Base-by-base conservation (phyloP, 306 rosid species). In the Quercus mongolica region DNA sequence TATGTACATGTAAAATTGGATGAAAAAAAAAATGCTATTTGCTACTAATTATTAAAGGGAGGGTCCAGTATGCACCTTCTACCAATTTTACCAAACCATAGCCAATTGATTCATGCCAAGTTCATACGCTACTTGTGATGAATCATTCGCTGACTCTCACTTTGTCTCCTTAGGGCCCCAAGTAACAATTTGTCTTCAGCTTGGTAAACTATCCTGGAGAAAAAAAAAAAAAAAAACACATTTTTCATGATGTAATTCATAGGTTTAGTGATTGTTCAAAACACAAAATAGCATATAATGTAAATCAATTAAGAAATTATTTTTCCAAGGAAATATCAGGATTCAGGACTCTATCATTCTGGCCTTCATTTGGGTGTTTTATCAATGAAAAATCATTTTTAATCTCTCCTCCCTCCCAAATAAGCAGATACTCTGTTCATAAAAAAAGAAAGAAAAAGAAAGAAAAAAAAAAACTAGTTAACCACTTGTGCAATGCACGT, bases 61-160 rank as follows among this genome's bases (percentile, higher is more conserved):
- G 25, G 82, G 65, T 68, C 67, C 74, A 13, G 30, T 67, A 69
- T 54, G 56, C n/a, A 35, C 26, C 15, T 35, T 77, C 46, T n/a
- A 30, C 74, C 8, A 65, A 65, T 41, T 49, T 11, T 10, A 49
- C 17, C 54, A 35, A 77, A 58, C 75, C 67, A 49, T 41, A 71
- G 44, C 75, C 81, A 57, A 78, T 71, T 56, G 73, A 82, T 87
- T 64, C 74, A 78, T 69, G 74, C 71, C 25, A 80, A 78, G 76
- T 80, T 71, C 76, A 67, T 77, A 83, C 67, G 79, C 58, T 52
- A 56, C 77, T 57, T 31, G 35, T 73, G 65, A 74, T 73, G 65
- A 86, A 83, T 83, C 82, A 81, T 83, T 75, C 30, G 76, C 70
- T 76, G 77, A 80, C 88, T 83, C 55, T 78, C 82, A n/a, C 67